phyloP scores from a whole-genome alignment of 1,139 yeast genomes.

The Lodderomyces margitis region DNA sequence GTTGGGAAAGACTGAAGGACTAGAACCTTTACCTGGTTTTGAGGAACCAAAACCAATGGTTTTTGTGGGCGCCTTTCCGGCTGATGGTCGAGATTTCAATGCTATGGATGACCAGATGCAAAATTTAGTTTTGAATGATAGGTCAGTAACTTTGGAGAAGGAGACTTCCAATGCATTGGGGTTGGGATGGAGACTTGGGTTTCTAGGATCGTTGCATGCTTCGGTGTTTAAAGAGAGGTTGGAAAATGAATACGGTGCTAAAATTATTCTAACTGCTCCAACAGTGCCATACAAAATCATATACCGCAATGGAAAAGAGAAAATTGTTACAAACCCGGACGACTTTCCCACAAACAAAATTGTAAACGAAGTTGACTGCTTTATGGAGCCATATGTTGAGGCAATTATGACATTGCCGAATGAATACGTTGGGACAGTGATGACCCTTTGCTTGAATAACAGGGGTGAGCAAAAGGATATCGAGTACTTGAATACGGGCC shows the following conservation, averaged over 20 bases:
- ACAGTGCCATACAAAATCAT: conserved; percentile 87
- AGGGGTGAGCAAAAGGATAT: conserved; percentile 82
- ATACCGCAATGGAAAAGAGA: conserved; percentile 61
- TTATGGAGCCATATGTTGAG: conserved; percentile 87
- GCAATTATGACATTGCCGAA: conserved; percentile 90
- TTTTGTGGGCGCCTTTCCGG: conserved; percentile 96
- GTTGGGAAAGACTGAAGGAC: conserved; percentile 55
- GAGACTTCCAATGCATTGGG: conserved; percentile 95
- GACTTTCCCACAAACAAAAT: conserved; percentile 72
- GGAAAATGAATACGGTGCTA: conserved; percentile 92
- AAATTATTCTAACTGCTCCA: conserved; percentile 89
- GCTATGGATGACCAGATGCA: conserved; percentile 87
- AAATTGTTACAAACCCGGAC: conserved; percentile 80
- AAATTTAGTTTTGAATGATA: conserved; percentile 83
- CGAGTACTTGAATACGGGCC: conserved; percentile 77
- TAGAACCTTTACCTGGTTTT: conserved; percentile 87
- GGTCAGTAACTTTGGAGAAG: conserved; percentile 84
- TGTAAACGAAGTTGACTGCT: conserved; percentile 49
- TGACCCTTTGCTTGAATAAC: conserved; percentile 78
- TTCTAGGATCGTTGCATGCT: conserved; percentile 91
- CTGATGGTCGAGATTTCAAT: conserved; percentile 89
- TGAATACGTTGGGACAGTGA: conserved; percentile 84
- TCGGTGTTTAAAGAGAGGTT: conserved; percentile 89
- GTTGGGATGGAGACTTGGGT: conserved; percentile 96
- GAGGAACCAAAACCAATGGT: conserved; percentile 99